Evolutionary conservation across 306 rosid genomes (phyloP), one percentile per base, ranked within the genome.

Genomic region (Macrotyloma uniflorum): DNA sequence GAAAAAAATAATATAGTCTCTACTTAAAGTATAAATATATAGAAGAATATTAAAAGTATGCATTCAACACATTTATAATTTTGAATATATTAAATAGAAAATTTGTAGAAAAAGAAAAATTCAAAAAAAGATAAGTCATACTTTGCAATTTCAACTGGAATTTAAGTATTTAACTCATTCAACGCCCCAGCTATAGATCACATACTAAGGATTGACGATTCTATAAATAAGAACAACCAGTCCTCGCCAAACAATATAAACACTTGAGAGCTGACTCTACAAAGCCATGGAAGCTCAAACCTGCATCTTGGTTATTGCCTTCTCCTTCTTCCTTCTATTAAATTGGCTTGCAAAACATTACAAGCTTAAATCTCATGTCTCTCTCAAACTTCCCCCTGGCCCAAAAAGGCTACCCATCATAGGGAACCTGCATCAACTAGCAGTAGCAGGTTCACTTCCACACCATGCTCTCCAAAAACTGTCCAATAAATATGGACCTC

Each of bases 341-440:
- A 42, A 24, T 67, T 67, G 67, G 75, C 18, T 57, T 13, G 36
- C 5, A 13, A 57, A 57, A 24, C 6, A 57, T 51, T 77, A 22
- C 43, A 77, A 77, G 42, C 13, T 6, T 36, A 77, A 67, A 35
- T 15, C 58, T 26, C 67, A 42, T 11, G 8, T 20, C 19, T 4
- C 38, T 13, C 54, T 23, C 45, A 53, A 45, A 30, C 45, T 45
- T 1, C 82, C 67, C 32, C 82, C 82, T 0, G 76, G 82, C n/a
- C 82, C 76, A 43, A 57, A 9, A 5, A 78, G 70, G 76, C n/a
- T 78, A 55, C 76, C 82, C 5, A 0, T 78, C 70, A 78, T 78
- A n/a, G 82, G 82, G 6, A 78, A 78, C 76, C 19, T 78, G 16
- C 82, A 78, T 20, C 82, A 78, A 78, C 43, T 78, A 54, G 82